These are phyloP conservation scores for Aspergillus pseudotamarii DNA, from an alignment of 2,329 filamentous ascomycete genomes.

Conservation along the genomic window DNA sequence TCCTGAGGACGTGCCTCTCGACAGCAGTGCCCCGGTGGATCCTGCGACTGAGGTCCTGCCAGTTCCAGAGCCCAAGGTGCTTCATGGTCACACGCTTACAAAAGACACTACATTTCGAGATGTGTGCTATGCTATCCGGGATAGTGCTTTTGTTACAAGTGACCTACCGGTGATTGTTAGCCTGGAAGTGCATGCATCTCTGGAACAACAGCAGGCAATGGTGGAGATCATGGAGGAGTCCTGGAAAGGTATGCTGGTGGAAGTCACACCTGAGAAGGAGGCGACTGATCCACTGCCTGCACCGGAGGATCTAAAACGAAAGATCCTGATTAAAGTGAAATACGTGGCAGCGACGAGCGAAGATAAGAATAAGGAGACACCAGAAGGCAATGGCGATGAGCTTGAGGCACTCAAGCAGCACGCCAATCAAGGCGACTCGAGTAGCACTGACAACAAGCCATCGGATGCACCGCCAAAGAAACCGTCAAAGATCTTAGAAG, in stretches of 20 bases:
- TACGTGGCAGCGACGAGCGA: slow-evolving; percentile 55
- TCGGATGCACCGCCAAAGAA: slow-evolving; percentile 46
- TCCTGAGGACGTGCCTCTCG: neutral
- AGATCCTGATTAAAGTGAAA: slow-evolving; percentile 84
- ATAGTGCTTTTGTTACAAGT: slow-evolving; percentile 75
- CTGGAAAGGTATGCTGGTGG: slow-evolving; percentile 76
- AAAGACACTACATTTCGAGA: slow-evolving; percentile 83
- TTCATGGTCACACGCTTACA: slow-evolving; percentile 85
- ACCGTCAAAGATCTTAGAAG: slow-evolving; percentile 67
- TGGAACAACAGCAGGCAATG: slow-evolving; percentile 86
- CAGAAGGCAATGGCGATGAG: slow-evolving; percentile 18
- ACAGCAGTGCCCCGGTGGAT: slow-evolving; percentile 1
- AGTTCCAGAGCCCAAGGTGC: slow-evolving; percentile 73
- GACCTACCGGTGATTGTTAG: slow-evolving; percentile 87
- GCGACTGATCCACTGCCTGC: slow-evolving; percentile 61
- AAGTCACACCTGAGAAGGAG: slow-evolving; percentile 61
- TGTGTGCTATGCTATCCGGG: slow-evolving; percentile 77
- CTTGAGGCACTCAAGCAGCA: slow-evolving; percentile 14
- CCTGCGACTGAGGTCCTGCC: slow-evolving; percentile 13
- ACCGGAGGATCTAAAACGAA: slow-evolving; percentile 71
- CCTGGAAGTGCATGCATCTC: slow-evolving; percentile 83
- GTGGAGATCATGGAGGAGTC: slow-evolving; percentile 90
- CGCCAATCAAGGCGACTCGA: neutral
- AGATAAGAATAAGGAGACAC: slow-evolving; percentile 28
- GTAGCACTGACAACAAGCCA: slow-evolving; percentile 2